Evolutionary conservation across 129 eudicot genomes (phyloP).

Genomic region (Flaveria trinervia): DNA sequence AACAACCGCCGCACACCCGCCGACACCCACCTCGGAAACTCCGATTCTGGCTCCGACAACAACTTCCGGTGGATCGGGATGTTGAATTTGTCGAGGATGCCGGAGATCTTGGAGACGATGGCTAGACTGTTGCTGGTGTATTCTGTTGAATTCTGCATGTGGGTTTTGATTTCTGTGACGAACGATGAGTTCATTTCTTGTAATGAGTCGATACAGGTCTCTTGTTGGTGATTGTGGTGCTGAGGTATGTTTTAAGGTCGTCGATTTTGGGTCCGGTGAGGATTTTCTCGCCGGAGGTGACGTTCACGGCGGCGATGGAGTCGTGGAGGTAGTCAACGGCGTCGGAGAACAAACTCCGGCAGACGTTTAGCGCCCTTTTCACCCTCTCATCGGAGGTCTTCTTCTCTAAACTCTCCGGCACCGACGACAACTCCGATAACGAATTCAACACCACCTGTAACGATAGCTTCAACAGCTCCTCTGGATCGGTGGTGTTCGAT

Average conservation of each 20-base stretch:
- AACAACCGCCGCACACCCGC: slow-evolving; percentile 59
- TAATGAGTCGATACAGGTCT: slow-evolving; percentile 72
- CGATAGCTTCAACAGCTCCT: slow-evolving; percentile 54
- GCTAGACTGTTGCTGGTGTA: slow-evolving; percentile 82
- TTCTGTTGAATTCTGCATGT: slow-evolving; percentile 55
- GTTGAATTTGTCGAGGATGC: slow-evolving; percentile 40
- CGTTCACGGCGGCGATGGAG: slow-evolving; percentile 41
- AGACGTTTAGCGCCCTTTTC: slow-evolving; percentile 47
- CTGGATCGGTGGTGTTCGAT: slow-evolving; percentile 53
- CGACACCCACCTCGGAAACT: slow-evolving; percentile 64
- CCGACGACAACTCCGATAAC: slow-evolving; percentile 25
- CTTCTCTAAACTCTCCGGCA: slow-evolving; percentile 23
- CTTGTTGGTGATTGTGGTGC: slow-evolving; percentile 65
- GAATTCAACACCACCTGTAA: slow-evolving; percentile 41
- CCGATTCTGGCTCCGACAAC: slow-evolving; percentile 17
- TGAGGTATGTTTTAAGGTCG: slow-evolving; percentile 70
- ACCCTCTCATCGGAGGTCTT: slow-evolving; percentile 5
- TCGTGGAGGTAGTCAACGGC: slow-evolving; percentile 61
- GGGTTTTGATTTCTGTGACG: neutral
- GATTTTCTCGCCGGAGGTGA: slow-evolving; percentile 23
- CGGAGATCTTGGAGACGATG: slow-evolving; percentile 61
- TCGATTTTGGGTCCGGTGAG: slow-evolving; percentile 26
- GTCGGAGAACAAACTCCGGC: slow-evolving; percentile 51
- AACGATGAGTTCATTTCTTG: slow-evolving; percentile 48
- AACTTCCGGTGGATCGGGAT: slow-evolving; percentile 62